Base-by-base conservation (phyloP, 2,329 filamentous ascomycete species). In the Sporothrix curviconia region DNA sequence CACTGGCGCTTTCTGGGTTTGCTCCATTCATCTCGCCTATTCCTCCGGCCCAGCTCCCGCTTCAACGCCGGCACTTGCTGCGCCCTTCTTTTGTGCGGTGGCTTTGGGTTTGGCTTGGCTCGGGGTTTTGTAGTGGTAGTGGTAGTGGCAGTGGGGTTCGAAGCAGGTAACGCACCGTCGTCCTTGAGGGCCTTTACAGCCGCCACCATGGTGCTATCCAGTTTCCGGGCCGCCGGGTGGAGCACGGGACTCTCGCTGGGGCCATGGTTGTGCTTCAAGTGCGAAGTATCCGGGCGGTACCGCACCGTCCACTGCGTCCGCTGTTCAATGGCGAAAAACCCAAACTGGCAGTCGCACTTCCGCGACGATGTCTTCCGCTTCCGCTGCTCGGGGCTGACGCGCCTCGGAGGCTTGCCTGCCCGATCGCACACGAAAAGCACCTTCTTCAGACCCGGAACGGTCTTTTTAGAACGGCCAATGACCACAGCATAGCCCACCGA, bases 241-340 rank as follows among this genome's bases (percentile, higher is more conserved):
- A 85, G 74, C n/a, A 83, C 78, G 3, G 83, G 83, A 65, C 83
- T 85, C 66, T 86, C 82, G 64, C 83, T 86, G 1, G 83, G 83
- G 0, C 80, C 80, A 64, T 86, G 83, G 64, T 86, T 86, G 68
- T 86, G 83, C 56, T 75, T 70, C 40, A 85, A 70, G 65, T 86
- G 83, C 53, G 74, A 66, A 6, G 74, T 69, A 60, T 85, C 79
- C 2, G 83, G 83, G 4, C 83, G 79, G 65, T 85, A 86, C 54
- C 83, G 77, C 58, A 86, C 79, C 0, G 82, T 82, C 83, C 83
- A 86, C 63, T 86, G 82, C 0, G 82, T 85, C 59, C 83, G 76
- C 65, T 85, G 82, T 67, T 86, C 83, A 39, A 86, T 83, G 56
- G 83, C 83, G 62, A 86, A 86, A 68, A 86, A 85, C n/a, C 83